Percentiles rank a stretch among this genome's conserved stretches.
These are phyloP conservation scores for Hericium erinaceus DNA, from an alignment of 768 basidiomycete genomes.

Conservation along the genomic window DNA sequence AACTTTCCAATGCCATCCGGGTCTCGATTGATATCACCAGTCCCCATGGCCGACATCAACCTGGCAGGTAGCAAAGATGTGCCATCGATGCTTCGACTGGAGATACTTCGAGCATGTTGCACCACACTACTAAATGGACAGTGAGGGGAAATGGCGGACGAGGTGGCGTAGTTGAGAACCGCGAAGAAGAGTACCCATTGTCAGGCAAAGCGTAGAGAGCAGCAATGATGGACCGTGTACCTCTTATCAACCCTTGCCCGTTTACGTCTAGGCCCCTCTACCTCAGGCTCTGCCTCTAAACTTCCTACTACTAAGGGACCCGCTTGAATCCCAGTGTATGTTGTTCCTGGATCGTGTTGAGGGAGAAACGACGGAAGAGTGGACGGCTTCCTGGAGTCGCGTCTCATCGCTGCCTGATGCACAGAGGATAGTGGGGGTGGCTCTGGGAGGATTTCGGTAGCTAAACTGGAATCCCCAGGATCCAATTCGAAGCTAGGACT, in stretches of 20 bases:
- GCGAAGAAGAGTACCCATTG: background rate
- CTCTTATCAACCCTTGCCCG: constrained; percentile 65
- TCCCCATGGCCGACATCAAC: too few species aligned
- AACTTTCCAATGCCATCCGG: constrained; percentile 51
- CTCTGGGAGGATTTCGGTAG: constrained; percentile 86
- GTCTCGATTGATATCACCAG: constrained; percentile 28
- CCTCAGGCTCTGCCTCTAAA: constrained; percentile 37
- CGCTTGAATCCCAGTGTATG: constrained; percentile 70
- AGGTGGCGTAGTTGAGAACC: too few species aligned
- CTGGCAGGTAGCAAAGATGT: too few species aligned
- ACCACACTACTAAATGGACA: background rate
- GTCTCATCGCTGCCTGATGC: constrained; percentile 57
- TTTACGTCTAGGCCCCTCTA: constrained; percentile 62
- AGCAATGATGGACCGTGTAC: constrained; percentile 33
- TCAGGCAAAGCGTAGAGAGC: background rate
- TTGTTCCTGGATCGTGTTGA: constrained; percentile 78
- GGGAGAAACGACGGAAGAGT: constrained; percentile 72
- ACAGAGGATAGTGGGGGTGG: constrained; percentile 68
- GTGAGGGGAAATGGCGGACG: background rate
- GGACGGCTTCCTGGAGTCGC: constrained; percentile 72
- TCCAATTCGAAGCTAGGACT: constrained; percentile 70
- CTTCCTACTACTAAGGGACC: constrained; percentile 39
- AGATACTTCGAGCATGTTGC: background rate
- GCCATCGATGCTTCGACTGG: background rate
- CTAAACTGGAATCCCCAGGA: constrained; percentile 43